Conservation (phyloP, 306 rosid species). For the Cucumis cinereus region DNA sequence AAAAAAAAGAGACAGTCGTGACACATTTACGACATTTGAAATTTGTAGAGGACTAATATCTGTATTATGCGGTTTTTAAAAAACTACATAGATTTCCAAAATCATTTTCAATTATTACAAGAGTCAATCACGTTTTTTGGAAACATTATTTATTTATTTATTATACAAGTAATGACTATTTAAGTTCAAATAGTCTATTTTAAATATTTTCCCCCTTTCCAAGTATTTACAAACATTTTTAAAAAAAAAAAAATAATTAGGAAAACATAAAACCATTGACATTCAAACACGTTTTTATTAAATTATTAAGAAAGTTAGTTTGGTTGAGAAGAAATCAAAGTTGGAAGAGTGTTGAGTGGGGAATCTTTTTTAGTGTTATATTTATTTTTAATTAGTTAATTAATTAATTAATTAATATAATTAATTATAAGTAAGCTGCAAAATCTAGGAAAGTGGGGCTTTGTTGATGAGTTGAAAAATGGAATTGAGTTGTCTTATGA, state of each 20-base stretch:
- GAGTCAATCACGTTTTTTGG: too few species aligned
- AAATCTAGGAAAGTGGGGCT: neutral
- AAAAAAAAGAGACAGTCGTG: too few species aligned
- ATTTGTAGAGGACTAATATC: too few species aligned
- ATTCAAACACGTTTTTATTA: slow-evolving; percentile 2
- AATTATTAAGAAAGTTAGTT: neutral
- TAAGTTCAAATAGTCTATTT: neutral
- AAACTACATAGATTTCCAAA: too few species aligned
- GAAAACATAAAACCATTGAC: neutral
- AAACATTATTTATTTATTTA: too few species aligned
- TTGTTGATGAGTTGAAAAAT: neutral
- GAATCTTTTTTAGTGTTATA: neutral
- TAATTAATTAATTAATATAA: neutral
- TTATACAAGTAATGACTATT: neutral
- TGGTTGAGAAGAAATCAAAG: neutral
- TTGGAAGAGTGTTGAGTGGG: neutral
- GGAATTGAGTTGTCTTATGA: neutral
- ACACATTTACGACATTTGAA: too few species aligned
- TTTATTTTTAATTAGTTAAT: neutral
- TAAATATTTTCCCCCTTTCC: neutral
- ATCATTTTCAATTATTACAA: too few species aligned
- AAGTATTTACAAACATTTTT: neutral
- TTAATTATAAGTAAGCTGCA: neutral
- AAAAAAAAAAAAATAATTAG: neutral
- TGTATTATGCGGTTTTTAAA: too few species aligned